Evolutionary conservation across 2,329 filamentous ascomycete species (phyloP).

Genomic region (Aphanoascus verrucosus): DNA sequence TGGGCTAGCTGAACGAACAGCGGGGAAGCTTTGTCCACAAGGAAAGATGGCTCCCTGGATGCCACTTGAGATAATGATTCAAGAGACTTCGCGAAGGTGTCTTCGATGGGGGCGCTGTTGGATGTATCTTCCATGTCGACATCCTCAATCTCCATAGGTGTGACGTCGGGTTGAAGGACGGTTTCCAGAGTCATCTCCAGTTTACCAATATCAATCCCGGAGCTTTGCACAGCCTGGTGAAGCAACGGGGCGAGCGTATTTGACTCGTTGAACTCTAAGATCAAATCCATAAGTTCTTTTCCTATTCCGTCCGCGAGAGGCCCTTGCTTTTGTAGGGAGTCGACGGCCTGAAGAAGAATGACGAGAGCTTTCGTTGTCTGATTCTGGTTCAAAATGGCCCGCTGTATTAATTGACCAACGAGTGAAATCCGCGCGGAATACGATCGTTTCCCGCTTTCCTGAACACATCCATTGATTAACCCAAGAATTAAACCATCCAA

Average conservation of each 20-base stretch:
- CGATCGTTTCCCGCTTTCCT: constrained; percentile 26
- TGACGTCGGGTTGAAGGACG: constrained; percentile 50
- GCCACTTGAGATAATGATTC: constrained; percentile 25
- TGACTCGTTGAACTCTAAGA: constrained; percentile 56
- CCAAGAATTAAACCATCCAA: constrained; percentile 29
- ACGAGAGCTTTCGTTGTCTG: constrained; percentile 25
- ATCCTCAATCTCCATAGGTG: constrained; percentile 44
- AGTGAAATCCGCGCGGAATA: constrained; percentile 20
- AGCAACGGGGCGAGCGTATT: constrained; percentile 54
- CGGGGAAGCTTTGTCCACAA: constrained; percentile 25
- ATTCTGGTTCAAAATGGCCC: constrained; percentile 24
- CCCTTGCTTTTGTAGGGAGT: constrained; percentile 39
- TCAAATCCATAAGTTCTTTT: constrained; percentile 52
- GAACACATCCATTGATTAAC: constrained; percentile 28
- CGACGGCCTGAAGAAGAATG: constrained; percentile 27
- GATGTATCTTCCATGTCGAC: constrained; percentile 40
- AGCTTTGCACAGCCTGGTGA: constrained; percentile 54
- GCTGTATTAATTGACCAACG: constrained; percentile 29
- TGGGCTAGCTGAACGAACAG: constrained; percentile 32
- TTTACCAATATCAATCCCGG: constrained; percentile 60
- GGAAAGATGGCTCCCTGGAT: constrained; percentile 29
- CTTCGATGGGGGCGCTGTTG: constrained; percentile 21
- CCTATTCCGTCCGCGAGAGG: constrained; percentile 39
- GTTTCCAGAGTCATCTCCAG: constrained; percentile 65
- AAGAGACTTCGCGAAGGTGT: constrained; percentile 26